Percentiles rank a stretch among this genome's conserved stretches.
These are phyloP conservation scores for Polyporus arcularius DNA, from an alignment of 768 basidiomycete genomes.

Conservation along the genomic window DNA sequence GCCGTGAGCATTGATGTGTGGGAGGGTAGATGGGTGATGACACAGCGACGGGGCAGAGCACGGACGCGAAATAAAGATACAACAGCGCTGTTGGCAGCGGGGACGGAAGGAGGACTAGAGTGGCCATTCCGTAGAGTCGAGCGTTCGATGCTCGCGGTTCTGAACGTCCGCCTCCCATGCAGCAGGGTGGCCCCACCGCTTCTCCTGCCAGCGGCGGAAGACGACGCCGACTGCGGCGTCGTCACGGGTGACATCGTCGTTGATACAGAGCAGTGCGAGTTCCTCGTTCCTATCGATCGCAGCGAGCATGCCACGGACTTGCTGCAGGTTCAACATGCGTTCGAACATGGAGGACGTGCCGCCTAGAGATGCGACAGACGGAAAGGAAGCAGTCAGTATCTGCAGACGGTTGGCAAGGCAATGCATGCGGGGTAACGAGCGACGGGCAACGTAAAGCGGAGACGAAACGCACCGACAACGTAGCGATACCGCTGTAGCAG, in stretches of 20 bases:
- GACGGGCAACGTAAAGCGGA: background rate
- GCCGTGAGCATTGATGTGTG: too few species aligned
- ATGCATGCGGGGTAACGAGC: background rate
- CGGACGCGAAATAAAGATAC: background rate
- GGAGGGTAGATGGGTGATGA: too few species aligned
- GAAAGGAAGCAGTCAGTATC: background rate
- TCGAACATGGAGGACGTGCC: slow-evolving; percentile 27
- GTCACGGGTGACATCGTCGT: slow-evolving; percentile 32
- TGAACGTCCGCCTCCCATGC: slow-evolving; percentile 23
- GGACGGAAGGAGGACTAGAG: background rate
- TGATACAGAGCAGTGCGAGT: slow-evolving; percentile 34
- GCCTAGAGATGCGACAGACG: slow-evolving; percentile 1
- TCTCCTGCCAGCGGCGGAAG: slow-evolving; percentile 23
- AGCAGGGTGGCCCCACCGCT: slow-evolving; percentile 23
- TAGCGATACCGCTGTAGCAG: slow-evolving; percentile 39
- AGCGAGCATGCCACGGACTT: slow-evolving; percentile 19
- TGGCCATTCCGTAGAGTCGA: background rate
- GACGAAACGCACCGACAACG: slow-evolving; percentile 28
- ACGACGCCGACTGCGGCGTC: slow-evolving; percentile 11
- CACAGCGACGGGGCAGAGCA: too few species aligned
- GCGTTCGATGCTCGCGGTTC: background rate
- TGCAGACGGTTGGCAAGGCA: background rate
- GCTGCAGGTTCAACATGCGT: slow-evolving; percentile 23
- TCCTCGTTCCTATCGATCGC: slow-evolving; percentile 23
- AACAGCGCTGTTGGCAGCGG: background rate